Evolutionary conservation across 2,329 filamentous ascomycete genomes (phyloP), one percentile per base, ranked within the genome.

Genomic region (Verticillium dahliae): DNA sequence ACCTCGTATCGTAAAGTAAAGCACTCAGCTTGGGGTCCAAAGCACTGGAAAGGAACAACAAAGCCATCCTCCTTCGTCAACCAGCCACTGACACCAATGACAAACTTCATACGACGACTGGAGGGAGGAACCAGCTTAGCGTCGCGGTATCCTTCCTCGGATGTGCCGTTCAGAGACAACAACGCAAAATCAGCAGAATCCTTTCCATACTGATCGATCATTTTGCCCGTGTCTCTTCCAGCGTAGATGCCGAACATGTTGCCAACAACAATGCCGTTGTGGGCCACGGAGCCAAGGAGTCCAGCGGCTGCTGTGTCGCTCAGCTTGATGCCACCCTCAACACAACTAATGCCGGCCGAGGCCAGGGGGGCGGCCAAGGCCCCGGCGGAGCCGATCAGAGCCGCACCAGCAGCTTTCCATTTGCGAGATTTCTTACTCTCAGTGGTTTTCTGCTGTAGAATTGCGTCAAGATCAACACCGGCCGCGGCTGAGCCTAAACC

Each of bases 241-340:
- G 90, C 90, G 71, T 96, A 97, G n/a, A 95, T 91, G 9, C 95
- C 95, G 70, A 98, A 97, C 45, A 98, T 78, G 41, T 90, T 86
- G 15, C 93, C 94, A 35, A 97, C 89, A 52, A 92, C 80, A 15
- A 95, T 84, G 5, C 88, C 85, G 64, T 90, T 95, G 41, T 93
- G 88, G 2, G 92, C 90, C 69, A 97, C 81, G 18, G 87, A 83
- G 11, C 93, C 94, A 0, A 98, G 78, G 60, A 97, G 86, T 1
- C 87, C 87, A 22, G 92, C 91, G 11, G 91, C 89, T 27, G 88
- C 87, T 2, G 87, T 88, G 1, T 87, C 83, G 18, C 89, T 88
- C 1, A 97, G 80, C 1, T 91, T 91, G 11, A 91, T 75, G 0
- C 91, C 91, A 31, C 89, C 88, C 77, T 93, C 89, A 0, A 94